Evolutionary conservation across 164 flowering plant genomes (phyloP).

Genomic region (Brasenia schreberi): DNA sequence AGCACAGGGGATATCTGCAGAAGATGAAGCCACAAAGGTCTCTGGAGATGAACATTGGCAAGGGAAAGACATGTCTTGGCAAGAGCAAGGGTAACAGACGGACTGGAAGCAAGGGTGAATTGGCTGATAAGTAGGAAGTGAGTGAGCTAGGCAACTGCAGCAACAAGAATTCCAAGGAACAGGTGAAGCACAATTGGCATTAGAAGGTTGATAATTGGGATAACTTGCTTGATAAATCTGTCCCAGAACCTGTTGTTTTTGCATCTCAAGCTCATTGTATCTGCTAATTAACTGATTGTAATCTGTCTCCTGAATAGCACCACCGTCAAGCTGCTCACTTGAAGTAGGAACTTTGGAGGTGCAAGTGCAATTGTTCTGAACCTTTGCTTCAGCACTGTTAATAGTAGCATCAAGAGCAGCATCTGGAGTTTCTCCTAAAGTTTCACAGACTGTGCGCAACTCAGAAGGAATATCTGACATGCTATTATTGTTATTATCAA

Average conservation of each 20-base stretch:
- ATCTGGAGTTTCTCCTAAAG: conserved; percentile 10
- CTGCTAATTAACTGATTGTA: conserved; percentile 35
- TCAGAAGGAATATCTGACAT: conserved; percentile 7
- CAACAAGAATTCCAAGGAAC: conserved; percentile 11
- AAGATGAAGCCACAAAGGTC: conserved; percentile 21
- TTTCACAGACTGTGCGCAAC: not conserved
- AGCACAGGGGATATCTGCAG: conserved; percentile 15
- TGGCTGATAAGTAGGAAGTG: conserved; percentile 15
- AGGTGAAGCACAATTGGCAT: conserved; percentile 15
- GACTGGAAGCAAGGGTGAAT: conserved; percentile 11
- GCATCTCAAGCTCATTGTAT: conserved; percentile 69
- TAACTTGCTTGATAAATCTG: conserved; percentile 44
- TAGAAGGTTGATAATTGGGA: conserved; percentile 23
- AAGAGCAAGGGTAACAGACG: conserved; percentile 32
- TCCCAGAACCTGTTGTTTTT: conserved; percentile 41
- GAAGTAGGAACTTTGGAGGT: conserved; percentile 7
- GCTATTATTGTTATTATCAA: conserved; percentile 6
- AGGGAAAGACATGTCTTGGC: conserved; percentile 23
- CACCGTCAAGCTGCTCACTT: conserved; percentile 12
- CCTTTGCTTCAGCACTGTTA: conserved; percentile 2
- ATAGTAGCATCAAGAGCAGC: conserved; percentile 12
- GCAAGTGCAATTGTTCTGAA: conserved; percentile 6
- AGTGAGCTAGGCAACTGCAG: conserved; percentile 21
- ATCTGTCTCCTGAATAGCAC: conserved; percentile 23
- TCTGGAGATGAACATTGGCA: conserved; percentile 20